phyloP scores from a whole-genome alignment of 306 rosid species.

The Luffa acutangula region DNA sequence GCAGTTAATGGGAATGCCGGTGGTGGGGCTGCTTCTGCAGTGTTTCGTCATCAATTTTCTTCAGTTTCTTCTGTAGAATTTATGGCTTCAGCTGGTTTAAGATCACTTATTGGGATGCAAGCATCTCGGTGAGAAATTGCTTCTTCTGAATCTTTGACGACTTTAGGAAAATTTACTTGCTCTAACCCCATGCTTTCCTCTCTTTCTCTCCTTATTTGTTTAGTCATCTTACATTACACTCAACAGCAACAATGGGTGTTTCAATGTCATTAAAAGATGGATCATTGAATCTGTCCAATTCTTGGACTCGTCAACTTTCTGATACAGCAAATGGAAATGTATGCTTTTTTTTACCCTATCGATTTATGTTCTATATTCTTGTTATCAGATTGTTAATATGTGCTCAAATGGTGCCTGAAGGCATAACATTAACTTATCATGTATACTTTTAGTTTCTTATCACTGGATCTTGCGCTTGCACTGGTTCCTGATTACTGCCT shows the following conservation, averaged over 20 bases:
- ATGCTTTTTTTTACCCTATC: slow-evolving; percentile 11
- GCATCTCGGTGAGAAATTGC: slow-evolving; percentile 57
- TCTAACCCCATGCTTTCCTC: background rate
- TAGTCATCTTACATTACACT: slow-evolving; percentile 68
- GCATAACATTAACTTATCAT: background rate
- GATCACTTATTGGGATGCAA: slow-evolving; percentile 67
- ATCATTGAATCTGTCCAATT: slow-evolving; percentile 78
- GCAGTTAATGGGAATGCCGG: slow-evolving; percentile 64
- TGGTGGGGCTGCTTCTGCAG: slow-evolving; percentile 76
- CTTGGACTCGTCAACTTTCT: slow-evolving; percentile 90
- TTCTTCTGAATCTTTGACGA: slow-evolving; percentile 5
- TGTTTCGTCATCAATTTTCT: slow-evolving; percentile 67
- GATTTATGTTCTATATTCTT: background rate
- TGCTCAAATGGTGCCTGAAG: background rate
- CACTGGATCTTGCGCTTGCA: background rate
- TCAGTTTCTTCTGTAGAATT: slow-evolving; percentile 59
- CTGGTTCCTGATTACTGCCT: slow-evolving; percentile 9
- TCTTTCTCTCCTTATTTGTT: slow-evolving; percentile 6
- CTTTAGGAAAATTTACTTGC: background rate
- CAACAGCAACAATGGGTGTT: slow-evolving; percentile 73
- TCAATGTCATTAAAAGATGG: slow-evolving; percentile 76
- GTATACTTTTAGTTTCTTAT: background rate
- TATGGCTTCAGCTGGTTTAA: slow-evolving; percentile 81
- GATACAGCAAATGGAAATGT: slow-evolving; percentile 76
- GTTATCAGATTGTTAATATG: background rate